These are phyloP conservation scores for Sporobolus alterniflorus DNA, from an alignment of 202 grass and related monocot genomes.

Conservation along the genomic window DNA sequence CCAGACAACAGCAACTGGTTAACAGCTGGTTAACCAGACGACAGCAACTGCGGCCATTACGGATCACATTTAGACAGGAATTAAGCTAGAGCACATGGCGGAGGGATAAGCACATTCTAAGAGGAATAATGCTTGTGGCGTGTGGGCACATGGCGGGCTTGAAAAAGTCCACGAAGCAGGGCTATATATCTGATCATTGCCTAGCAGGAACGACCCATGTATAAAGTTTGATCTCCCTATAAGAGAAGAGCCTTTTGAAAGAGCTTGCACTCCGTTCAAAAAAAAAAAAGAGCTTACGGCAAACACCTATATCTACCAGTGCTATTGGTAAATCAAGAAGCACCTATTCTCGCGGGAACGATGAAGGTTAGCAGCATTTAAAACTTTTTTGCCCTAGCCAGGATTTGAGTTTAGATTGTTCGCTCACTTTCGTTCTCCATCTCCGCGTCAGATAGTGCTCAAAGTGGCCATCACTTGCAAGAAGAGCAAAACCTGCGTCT, in stretches of 20 bases:
- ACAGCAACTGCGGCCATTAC: background rate
- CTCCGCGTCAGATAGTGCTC: slow-evolving; percentile 56
- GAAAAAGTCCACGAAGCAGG: slow-evolving; percentile 15
- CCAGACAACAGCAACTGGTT: no score
- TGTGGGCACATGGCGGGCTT: background rate
- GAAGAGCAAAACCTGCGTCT: slow-evolving; percentile 61
- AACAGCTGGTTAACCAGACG: no score
- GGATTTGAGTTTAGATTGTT: background rate
- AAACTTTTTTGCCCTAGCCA: background rate
- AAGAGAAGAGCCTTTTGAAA: background rate
- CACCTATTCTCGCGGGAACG: background rate
- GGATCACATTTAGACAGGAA: background rate
- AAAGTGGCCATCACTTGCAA: slow-evolving; percentile 60
- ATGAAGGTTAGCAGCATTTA: slow-evolving; percentile 50
- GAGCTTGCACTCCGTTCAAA: no score
- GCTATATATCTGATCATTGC: background rate
- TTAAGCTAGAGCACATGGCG: background rate
- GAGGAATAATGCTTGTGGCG: background rate
- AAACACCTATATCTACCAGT: background rate
- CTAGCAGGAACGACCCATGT: background rate
- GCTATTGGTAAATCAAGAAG: background rate
- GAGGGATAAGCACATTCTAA: background rate
- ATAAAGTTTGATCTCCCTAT: slow-evolving; percentile 21
- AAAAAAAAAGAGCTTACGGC: background rate
- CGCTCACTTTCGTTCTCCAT: background rate